Percentiles rank a stretch among this genome's conserved stretches.
phyloP scores from a whole-genome alignment of 2,329 filamentous ascomycete genomes.

The Curvularia verruculosa region DNA sequence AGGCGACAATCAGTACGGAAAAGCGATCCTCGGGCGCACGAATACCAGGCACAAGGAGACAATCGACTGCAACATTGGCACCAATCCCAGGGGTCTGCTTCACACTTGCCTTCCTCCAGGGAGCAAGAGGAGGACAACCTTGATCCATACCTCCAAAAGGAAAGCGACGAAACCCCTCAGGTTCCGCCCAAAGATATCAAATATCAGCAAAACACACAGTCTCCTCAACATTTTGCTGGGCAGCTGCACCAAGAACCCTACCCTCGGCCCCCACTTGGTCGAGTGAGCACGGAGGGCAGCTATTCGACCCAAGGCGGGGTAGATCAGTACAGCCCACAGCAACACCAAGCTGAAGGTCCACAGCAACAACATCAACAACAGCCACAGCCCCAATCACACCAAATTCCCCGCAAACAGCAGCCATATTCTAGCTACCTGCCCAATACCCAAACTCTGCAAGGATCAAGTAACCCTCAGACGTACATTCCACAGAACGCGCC shows the following conservation, averaged over 20 bases:
- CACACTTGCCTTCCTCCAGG: slow-evolving; percentile 43
- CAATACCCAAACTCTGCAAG: slow-evolving; percentile 28
- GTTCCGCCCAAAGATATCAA: slow-evolving; percentile 47
- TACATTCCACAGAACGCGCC: slow-evolving; percentile 41
- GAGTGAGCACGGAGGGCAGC: slow-evolving; percentile 49
- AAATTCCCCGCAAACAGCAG: slow-evolving; percentile 32
- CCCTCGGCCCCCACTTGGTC: slow-evolving; percentile 47
- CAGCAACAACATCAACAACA: slow-evolving; percentile 11
- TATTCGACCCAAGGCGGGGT: slow-evolving; percentile 48
- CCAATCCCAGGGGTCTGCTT: slow-evolving; percentile 38
- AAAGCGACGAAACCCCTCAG: slow-evolving; percentile 36
- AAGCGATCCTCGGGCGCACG: slow-evolving; percentile 38
- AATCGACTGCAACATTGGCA: slow-evolving; percentile 39
- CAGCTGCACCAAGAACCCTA: slow-evolving; percentile 42
- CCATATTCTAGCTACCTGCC: slow-evolving; percentile 44
- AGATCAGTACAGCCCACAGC: slow-evolving; percentile 49
- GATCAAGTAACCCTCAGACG: slow-evolving; percentile 39
- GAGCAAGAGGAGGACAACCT: slow-evolving; percentile 49
- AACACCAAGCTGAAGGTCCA: slow-evolving; percentile 36
- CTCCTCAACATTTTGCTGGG: slow-evolving; percentile 32
- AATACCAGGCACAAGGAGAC: slow-evolving; percentile 34
- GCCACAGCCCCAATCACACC: slow-evolving; percentile 29
- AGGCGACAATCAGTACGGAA: slow-evolving; percentile 47
- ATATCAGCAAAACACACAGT: slow-evolving; percentile 36
- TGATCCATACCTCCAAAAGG: slow-evolving; percentile 48